Evolutionary conservation across 768 basidiomycete species (phyloP).

Genomic region (Clavaria fumosa): DNA sequence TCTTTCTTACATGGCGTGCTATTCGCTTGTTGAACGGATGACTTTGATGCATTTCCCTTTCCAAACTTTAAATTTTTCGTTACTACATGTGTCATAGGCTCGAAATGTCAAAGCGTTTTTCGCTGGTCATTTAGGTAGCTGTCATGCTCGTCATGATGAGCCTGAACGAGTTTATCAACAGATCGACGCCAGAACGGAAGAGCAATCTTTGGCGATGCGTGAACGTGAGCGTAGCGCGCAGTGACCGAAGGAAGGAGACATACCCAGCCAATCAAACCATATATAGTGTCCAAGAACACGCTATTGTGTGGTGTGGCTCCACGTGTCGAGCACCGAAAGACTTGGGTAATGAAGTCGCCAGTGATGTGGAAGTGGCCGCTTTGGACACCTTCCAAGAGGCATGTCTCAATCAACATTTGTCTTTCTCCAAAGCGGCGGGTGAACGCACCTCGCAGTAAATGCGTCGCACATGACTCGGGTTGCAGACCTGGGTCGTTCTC

Average conservation of each 20-base stretch:
- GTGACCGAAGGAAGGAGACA: conserved; percentile 9
- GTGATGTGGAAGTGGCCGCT: conserved; percentile 50
- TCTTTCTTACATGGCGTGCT: conserved; percentile 45
- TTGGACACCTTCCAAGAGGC: conserved; percentile 30
- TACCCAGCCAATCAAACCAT: conserved; percentile 28
- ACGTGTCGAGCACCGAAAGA: conserved; percentile 42
- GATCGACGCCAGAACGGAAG: conserved; percentile 24
- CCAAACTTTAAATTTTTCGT: too few relatives aligned
- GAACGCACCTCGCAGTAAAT: conserved; percentile 32
- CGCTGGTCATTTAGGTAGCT: conserved; percentile 21
- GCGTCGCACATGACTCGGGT: conserved; percentile 35
- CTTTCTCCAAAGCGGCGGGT: not conserved
- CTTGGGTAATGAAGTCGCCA: conserved; percentile 36
- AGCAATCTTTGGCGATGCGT: too few relatives aligned
- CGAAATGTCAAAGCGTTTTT: not conserved
- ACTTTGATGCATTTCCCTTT: too few relatives aligned
- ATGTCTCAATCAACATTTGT: not conserved
- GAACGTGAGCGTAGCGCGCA: too few relatives aligned
- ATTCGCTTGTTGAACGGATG: too few relatives aligned
- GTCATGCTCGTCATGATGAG: conserved; percentile 22
- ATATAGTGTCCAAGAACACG: conserved; percentile 31
- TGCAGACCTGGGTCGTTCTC: conserved; percentile 40
- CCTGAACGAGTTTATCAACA: conserved; percentile 21
- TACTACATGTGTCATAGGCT: too few relatives aligned
- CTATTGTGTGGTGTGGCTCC: conserved; percentile 42